phyloP scores from a whole-genome alignment of 192 early-diverging fungal genomes.

The Coemansia nantahalensis region DNA sequence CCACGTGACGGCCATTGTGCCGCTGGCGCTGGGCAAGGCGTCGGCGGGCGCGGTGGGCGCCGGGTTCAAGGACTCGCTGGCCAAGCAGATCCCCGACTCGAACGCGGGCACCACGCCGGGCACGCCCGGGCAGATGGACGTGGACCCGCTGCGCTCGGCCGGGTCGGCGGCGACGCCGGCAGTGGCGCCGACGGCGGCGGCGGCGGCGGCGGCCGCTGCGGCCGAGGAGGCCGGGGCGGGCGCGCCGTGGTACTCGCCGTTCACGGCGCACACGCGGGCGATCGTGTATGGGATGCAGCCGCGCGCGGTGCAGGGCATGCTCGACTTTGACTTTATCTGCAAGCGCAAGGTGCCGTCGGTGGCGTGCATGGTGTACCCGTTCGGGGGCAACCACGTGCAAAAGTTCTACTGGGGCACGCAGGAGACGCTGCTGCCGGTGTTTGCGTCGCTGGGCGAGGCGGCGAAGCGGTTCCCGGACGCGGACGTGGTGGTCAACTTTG shows the following conservation, averaged over 20 bases:
- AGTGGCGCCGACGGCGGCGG: constrained; percentile 45
- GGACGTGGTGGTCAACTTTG: constrained; percentile 97
- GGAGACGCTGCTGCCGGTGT: constrained; percentile 94
- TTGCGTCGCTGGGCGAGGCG: constrained; percentile 84
- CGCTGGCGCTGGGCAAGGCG: constrained; percentile 73
- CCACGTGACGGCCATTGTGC: constrained; percentile 98
- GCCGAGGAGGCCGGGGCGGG: constrained; percentile 21
- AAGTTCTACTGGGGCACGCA: constrained; percentile 99
- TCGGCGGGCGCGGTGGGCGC: constrained; percentile 57
- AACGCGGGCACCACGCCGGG: constrained; percentile 48
- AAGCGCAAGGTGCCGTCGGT: constrained; percentile 88
- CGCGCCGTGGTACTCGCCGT: constrained; percentile 68
- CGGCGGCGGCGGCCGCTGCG: constrained; percentile 23
- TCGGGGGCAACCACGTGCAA: constrained; percentile 97
- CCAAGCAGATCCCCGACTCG: constrained; percentile 56
- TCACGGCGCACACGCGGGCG: constrained; percentile 78
- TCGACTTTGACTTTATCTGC: constrained; percentile 99
- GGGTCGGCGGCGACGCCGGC: constrained; percentile 26
- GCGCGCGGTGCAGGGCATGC: constrained; percentile 97
- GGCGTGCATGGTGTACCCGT: constrained; percentile 98
- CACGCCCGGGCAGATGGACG: constrained; percentile 44
- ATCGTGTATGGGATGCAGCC: constrained; percentile 99
- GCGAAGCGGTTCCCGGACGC: constrained; percentile 84
- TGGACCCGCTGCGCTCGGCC: constrained; percentile 32
- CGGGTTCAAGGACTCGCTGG: constrained; percentile 56